Conservation (phyloP, 495 filamentous ascomycete species). For the Rostrohypoxylon terebratum region DNA sequence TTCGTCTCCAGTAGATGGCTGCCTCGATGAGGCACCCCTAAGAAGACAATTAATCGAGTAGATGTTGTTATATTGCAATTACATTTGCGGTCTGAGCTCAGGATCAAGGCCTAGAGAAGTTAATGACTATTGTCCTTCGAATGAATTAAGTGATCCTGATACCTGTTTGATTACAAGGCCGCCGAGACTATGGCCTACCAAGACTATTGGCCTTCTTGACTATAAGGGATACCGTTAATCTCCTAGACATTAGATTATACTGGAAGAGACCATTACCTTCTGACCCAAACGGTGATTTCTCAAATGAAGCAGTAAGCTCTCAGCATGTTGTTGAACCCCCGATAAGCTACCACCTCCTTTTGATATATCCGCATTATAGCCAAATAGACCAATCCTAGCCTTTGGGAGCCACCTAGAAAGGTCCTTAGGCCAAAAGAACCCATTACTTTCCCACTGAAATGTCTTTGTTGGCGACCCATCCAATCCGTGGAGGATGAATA, state of each 20-base stretch:
- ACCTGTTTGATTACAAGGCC: background rate
- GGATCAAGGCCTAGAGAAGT: background rate
- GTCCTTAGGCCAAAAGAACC: background rate
- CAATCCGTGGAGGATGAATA: background rate
- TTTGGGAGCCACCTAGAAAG: background rate
- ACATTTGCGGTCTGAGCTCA: background rate
- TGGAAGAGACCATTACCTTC: background rate
- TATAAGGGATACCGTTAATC: background rate
- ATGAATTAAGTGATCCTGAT: background rate
- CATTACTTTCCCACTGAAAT: background rate
- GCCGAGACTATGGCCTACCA: background rate
- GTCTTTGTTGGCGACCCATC: background rate
- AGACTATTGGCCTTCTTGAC: background rate
- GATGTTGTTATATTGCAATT: background rate
- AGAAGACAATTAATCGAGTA: background rate
- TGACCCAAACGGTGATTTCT: background rate
- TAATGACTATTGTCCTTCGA: background rate
- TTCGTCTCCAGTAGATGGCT: background rate
- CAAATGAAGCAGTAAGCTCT: background rate
- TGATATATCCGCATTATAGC: background rate
- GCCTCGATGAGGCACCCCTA: background rate
- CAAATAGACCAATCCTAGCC: background rate
- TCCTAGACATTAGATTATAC: no score
- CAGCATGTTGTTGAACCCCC: background rate
- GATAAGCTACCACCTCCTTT: background rate